Base-by-base conservation (phyloP, 495 filamentous ascomycete genomes). In the Penicillium tannophilum region DNA sequence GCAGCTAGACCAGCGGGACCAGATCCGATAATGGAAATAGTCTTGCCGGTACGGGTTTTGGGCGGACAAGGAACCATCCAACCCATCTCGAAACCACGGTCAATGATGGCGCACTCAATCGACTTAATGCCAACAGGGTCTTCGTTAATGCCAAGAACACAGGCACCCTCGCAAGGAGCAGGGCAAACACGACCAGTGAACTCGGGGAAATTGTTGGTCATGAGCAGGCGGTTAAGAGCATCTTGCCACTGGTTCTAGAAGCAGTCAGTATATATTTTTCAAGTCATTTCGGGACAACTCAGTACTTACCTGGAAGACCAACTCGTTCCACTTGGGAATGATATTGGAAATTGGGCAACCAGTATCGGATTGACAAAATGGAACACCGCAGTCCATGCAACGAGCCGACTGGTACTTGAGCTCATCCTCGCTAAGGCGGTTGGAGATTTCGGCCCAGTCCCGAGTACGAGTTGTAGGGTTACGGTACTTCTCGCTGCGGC, bases 141-240 rank as follows among this genome's bases (percentile, higher is more conserved):
- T 69, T 98, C 95, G 61, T 96, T 99, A 82, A 99, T 99, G 28
- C 94, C 94, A 26, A 99, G 84, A 19, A 98, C 95, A 74, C 94
- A 99, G 39, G 94, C 91, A 70, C 94, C 94, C 73, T 99, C 94
- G 66, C 94, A 99, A 72, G 94, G 94, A 60, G 94, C 94, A 52
- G 94, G 94, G 77, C 94, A 99, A 53, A 99, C 94, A 77, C 94
- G 93, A 48, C 94, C 94, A 62, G 94, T 99, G 76, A 98, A 98
- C 70, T 99, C 94, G 26, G 94, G 94, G 85, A 99, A 98, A 82
- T 98, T 97, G 81, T 99, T 99, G 55, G 94, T 99, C 91, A 97
- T 96, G 56, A 98, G 82, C 33, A 99, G 80, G 49, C 93, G 89
- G 77, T 96, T 95, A 17, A 98, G 86, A 19, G 94, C 94, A 76